Evolutionary conservation across 495 filamentous ascomycete genomes (phyloP).

Genomic region (Tetracladium marchalianum): DNA sequence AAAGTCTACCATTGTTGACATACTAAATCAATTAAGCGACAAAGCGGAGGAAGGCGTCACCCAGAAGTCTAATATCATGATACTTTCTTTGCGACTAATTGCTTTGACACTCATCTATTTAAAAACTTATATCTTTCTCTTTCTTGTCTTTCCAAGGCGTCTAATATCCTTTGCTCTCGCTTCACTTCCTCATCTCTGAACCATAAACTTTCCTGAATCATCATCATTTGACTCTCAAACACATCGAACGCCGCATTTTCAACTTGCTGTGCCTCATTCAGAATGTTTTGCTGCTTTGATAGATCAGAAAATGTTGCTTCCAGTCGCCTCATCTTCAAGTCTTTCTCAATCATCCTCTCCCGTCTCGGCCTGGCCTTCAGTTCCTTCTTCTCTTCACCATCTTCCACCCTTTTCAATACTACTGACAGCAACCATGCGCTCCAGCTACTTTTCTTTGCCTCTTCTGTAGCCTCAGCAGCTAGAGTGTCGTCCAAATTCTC

Average conservation of each 20-base stretch:
- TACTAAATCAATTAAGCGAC: too few relatives aligned
- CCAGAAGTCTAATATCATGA: too few relatives aligned
- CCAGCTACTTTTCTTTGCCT: slow-evolving; percentile 24
- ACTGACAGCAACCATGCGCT: slow-evolving; percentile 20
- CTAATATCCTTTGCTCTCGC: slow-evolving; percentile 10
- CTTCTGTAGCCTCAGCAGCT: slow-evolving; percentile 15
- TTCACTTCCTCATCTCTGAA: slow-evolving; percentile 3
- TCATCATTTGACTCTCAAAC: slow-evolving; percentile 10
- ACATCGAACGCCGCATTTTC: slow-evolving; percentile 4
- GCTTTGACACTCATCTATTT: slow-evolving; percentile 6
- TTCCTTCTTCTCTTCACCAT: slow-evolving; percentile 23
- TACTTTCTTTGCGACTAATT: too few relatives aligned
- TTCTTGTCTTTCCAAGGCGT: not conserved
- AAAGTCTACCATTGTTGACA: too few relatives aligned
- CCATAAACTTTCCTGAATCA: slow-evolving; percentile 5
- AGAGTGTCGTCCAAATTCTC: slow-evolving; percentile 8
- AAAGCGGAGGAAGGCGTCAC: too few relatives aligned
- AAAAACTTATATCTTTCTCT: slow-evolving; percentile 9
- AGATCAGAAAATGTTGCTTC: slow-evolving; percentile 8
- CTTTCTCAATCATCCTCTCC: slow-evolving; percentile 23
- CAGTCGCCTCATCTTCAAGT: slow-evolving; percentile 23
- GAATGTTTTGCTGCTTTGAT: slow-evolving; percentile 12
- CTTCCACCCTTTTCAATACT: slow-evolving; percentile 18
- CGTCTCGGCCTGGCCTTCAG: slow-evolving; percentile 20
- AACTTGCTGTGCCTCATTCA: slow-evolving; percentile 11